Evolutionary conservation across 805 yeast species (phyloP).

Genomic region (Lipomyces anomalus): DNA sequence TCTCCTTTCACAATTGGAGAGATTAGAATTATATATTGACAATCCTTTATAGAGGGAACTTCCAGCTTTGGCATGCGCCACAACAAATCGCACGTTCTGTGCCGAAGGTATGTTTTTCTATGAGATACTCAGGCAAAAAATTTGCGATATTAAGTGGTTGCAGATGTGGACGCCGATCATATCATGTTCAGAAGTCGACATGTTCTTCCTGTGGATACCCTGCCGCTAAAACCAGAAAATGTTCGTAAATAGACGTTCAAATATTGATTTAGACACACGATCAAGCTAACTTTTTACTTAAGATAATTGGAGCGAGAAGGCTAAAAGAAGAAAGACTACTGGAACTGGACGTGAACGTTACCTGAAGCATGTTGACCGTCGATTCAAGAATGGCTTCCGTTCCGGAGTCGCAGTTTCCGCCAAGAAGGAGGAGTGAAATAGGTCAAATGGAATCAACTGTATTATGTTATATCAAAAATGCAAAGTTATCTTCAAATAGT

Average conservation of each 20-base stretch:
- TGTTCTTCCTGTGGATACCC: slow-evolving; percentile 99
- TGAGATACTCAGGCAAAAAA: too few relatives aligned
- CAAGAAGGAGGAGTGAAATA: slow-evolving; percentile 9
- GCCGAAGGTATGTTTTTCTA: slow-evolving; percentile 46
- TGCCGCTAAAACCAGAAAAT: slow-evolving; percentile 89
- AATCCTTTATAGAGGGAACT: slow-evolving; percentile 75
- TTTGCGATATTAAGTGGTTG: too few relatives aligned
- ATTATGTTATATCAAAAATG: too few relatives aligned
- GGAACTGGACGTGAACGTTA: slow-evolving; percentile 99
- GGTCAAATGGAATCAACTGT: neutral
- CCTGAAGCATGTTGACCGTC: slow-evolving; percentile 95
- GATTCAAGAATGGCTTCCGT: slow-evolving; percentile 99
- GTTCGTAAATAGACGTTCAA: too few relatives aligned
- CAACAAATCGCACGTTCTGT: slow-evolving; percentile 98
- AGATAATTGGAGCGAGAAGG: slow-evolving; percentile 97
- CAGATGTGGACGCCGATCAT: slow-evolving; percentile 98
- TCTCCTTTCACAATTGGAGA: too few relatives aligned
- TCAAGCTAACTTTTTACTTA: too few relatives aligned
- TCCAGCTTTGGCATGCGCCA: slow-evolving; percentile 99
- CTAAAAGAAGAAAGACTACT: slow-evolving; percentile 99
- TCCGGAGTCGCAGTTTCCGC: slow-evolving; percentile 55
- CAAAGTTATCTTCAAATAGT: neutral
- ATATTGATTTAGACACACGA: too few relatives aligned
- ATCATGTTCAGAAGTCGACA: slow-evolving; percentile 99
- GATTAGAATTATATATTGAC: slow-evolving; percentile 11